Evolutionary conservation across 2,329 filamentous ascomycete species (phyloP).

Genomic region (Fusarium sp.): DNA sequence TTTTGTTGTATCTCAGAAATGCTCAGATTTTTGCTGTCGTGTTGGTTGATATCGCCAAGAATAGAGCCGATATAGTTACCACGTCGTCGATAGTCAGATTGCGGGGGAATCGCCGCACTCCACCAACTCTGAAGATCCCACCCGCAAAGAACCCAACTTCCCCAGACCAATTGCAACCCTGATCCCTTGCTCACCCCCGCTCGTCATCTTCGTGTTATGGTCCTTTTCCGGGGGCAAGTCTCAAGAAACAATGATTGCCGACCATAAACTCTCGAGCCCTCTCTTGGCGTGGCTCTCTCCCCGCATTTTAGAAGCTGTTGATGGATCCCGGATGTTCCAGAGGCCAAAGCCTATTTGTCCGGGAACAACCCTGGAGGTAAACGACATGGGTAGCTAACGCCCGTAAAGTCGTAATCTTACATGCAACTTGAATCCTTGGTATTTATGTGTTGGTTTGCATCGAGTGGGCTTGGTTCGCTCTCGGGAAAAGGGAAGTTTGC

Average conservation of each 20-base stretch:
- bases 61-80: slow-evolving; percentile 6
- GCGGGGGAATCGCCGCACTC: slow-evolving; percentile 12
- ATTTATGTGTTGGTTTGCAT: not conserved
- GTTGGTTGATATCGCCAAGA: not conserved
- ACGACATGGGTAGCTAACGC: slow-evolving; percentile 16
- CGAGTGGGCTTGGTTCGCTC: not conserved
- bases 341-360: slow-evolving; percentile 24
- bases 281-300: slow-evolving; percentile 18
- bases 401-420: slow-evolving; percentile 35
- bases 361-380: slow-evolving; percentile 2
- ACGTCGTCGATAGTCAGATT: slow-evolving; percentile 10
- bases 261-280: not conserved
- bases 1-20: not conserved
- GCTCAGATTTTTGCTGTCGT: not conserved
- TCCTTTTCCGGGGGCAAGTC: not conserved
- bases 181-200: not conserved
- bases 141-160: not conserved
- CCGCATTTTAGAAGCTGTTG: slow-evolving; percentile 28
- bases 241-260: slow-evolving; percentile 14
- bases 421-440: slow-evolving; percentile 19
- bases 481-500: slow-evolving; percentile 38
- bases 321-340: not conserved
- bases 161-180: not conserved
- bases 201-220: slow-evolving; percentile 27
- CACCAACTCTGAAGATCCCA: not conserved